Evolutionary conservation across 192 early-diverging fungal species (phyloP).

Genomic region (Backusella tarrabulga): DNA sequence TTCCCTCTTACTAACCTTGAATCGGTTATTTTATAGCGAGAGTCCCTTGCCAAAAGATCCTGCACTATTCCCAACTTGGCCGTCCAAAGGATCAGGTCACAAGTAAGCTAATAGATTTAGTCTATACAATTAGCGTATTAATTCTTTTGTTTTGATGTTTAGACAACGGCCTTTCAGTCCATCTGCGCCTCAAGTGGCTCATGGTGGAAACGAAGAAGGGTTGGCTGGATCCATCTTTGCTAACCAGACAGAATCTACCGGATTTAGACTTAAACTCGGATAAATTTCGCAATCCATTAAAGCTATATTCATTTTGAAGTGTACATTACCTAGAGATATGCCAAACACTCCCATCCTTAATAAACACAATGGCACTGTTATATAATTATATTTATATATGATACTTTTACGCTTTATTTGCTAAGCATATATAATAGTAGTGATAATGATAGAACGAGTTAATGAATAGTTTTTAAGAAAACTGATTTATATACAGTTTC

Average conservation of each 20-base stretch:
- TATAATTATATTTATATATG: not conserved
- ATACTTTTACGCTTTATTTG: not conserved
- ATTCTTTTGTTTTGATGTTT: not conserved
- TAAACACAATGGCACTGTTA: not conserved
- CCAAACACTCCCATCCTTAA: not conserved
- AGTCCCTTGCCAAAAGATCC: constrained; percentile 89
- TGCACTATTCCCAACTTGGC: constrained; percentile 93
- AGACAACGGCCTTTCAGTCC: constrained; percentile 38
- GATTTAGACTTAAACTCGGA: constrained; percentile 53
- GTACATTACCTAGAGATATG: not conserved
- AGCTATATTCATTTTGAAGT: not conserved
- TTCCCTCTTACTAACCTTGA: not conserved
- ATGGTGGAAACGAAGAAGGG: constrained; percentile 43
- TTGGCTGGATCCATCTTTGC: constrained; percentile 50
- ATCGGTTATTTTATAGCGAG: constrained; percentile 47
- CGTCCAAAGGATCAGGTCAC: constrained; percentile 64
- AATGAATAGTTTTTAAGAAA: not conserved
- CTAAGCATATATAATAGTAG: not conserved
- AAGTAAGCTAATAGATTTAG: constrained; percentile 38
- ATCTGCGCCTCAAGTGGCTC: constrained; percentile 57
- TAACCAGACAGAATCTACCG: constrained; percentile 50
- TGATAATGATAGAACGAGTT: too few relatives aligned
- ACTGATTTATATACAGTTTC: not conserved
- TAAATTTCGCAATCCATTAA: not conserved
- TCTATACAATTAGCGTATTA: not conserved